Percentiles rank a stretch among this genome's conserved stretches.
Conservation (phyloP, 2,329 filamentous ascomycete genomes). For the Cadophora sp. region DNA sequence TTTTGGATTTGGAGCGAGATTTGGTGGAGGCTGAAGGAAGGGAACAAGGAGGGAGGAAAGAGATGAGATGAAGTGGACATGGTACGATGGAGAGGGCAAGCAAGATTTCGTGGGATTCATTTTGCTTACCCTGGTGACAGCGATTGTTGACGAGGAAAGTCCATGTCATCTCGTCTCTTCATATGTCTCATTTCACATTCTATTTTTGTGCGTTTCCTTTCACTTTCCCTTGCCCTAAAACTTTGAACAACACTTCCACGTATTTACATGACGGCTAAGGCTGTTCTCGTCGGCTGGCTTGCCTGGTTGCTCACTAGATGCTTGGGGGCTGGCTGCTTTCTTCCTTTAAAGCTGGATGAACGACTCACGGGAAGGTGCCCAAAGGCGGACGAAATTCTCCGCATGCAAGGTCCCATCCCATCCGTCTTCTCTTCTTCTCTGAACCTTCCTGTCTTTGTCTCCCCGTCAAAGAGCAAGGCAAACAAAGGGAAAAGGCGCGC, state of each 20-base stretch:
- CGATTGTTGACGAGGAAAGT: not conserved
- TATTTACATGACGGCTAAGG: not conserved
- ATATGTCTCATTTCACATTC: not conserved
- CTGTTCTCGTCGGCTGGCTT: not conserved
- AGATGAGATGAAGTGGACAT: not conserved
- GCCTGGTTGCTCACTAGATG: not conserved
- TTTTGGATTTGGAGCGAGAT: too few relatives aligned
- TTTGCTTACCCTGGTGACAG: not conserved
- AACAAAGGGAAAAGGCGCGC: not conserved
- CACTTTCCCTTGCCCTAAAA: not conserved
- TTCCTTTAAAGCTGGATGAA: not conserved
- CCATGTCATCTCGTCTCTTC: not conserved
- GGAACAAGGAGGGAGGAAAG: not conserved
- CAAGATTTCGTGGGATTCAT: not conserved
- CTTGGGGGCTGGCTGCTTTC: not conserved
- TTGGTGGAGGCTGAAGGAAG: constrained; percentile 7
- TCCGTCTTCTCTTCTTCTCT: not conserved
- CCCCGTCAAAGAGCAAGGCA: too few relatives aligned
- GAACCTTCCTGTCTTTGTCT: too few relatives aligned
- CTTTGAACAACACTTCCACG: not conserved
- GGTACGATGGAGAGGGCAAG: not conserved
- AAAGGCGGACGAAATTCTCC: not conserved
- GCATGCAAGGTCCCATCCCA: not conserved
- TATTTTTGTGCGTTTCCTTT: not conserved
- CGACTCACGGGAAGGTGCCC: not conserved